phyloP scores from a whole-genome alignment of 1,139 yeast genomes.

The Diutina rugosa region DNA sequence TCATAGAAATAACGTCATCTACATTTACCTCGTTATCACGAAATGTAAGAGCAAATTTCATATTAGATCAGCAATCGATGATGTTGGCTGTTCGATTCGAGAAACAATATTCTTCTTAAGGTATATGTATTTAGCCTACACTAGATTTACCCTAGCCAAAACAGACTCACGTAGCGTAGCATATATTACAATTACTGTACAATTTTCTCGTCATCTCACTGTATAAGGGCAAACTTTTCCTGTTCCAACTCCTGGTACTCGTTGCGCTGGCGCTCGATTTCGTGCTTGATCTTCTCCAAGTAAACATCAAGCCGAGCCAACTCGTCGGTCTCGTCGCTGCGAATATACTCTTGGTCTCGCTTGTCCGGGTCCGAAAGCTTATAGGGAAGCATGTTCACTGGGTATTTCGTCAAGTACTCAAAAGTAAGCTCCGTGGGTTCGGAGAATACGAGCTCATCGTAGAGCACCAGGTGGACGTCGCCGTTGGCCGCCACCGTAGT shows the following conservation, averaged over 20 bases:
- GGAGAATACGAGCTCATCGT: constrained; percentile 87
- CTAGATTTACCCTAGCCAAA: too few species aligned
- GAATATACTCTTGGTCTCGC: constrained; percentile 28
- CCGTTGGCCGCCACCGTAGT: constrained; percentile 19
- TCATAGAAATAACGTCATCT: too few species aligned
- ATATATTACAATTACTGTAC: neutral
- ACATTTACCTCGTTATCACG: too few species aligned
- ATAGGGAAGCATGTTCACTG: constrained; percentile 64
- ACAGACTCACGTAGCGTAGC: too few species aligned
- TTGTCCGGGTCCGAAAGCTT: constrained; percentile 31
- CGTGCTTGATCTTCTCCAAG: constrained; percentile 44
- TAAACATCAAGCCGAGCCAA: constrained; percentile 61
- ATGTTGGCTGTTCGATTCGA: too few species aligned
- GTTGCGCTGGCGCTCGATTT: constrained; percentile 37
- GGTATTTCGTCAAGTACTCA: constrained; percentile 59
- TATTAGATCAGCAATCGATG: too few species aligned
- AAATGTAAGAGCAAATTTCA: too few species aligned
- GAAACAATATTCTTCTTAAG: too few species aligned
- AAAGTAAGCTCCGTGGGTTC: constrained; percentile 92
- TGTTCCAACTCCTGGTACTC: constrained; percentile 41
- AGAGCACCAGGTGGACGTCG: constrained; percentile 50
- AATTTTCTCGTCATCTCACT: constrained; percentile 8
- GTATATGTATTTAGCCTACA: too few species aligned
- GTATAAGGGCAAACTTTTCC: constrained; percentile 28
- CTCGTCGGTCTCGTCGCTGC: constrained; percentile 61